These are phyloP conservation scores for Podospora pseudocomata DNA, from an alignment of 495 filamentous ascomycete genomes.

Conservation along the genomic window DNA sequence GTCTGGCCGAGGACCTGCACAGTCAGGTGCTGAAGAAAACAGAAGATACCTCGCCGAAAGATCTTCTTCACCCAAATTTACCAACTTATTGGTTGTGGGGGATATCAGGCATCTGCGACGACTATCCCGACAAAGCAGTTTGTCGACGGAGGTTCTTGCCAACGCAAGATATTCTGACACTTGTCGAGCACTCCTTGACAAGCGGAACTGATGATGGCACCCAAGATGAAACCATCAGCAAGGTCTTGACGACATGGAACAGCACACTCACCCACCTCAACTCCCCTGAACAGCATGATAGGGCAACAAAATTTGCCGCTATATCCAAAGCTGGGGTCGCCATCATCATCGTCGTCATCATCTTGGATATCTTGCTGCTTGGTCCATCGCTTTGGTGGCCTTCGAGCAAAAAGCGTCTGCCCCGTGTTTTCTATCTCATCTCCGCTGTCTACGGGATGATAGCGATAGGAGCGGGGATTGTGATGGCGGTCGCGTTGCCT, in stretches of 20 bases:
- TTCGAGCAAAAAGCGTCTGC: background rate
- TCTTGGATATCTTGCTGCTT: background rate
- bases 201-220: background rate
- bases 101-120: constrained; percentile 2
- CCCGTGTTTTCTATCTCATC: too few species aligned
- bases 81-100: background rate
- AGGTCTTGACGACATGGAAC: background rate
- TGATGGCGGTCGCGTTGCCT: too few species aligned
- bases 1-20: background rate
- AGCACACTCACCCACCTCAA: background rate
- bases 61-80: constrained; percentile 1
- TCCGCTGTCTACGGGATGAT: too few species aligned
- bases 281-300: background rate
- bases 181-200: constrained; percentile 5
- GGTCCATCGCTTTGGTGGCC: too few species aligned
- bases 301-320: background rate
- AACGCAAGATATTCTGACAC: background rate
- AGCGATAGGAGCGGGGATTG: too few species aligned
- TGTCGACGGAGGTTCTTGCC: background rate
- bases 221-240: background rate
- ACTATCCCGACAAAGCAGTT: background rate
- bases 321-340: background rate
- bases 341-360: background rate
- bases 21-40: background rate
- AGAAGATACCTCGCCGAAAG: background rate